Percentiles rank a stretch among this genome's conserved stretches.
These are phyloP conservation scores for Saccharum hybrid DNA, from an alignment of 202 grass and related monocot genomes.

Conservation along the genomic window DNA sequence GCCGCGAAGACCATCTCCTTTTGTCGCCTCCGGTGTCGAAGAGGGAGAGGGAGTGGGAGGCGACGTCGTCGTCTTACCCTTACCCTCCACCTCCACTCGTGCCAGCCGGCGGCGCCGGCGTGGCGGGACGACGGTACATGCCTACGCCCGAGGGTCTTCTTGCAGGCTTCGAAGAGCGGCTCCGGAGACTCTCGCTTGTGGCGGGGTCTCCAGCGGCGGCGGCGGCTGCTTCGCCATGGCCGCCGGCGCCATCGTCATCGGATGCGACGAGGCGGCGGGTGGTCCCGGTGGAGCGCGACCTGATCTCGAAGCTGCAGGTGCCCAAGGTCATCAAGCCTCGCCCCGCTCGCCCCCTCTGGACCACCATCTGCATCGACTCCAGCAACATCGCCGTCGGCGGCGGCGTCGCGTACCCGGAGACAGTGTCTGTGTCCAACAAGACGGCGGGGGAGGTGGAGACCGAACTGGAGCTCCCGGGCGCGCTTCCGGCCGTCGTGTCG, in stretches of 20 bases:
- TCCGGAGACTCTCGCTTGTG: background rate
- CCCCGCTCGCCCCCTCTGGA: constrained; percentile 39
- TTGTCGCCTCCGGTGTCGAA: background rate
- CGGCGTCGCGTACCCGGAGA: too few species aligned
- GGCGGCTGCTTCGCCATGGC: too few species aligned
- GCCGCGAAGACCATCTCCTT: constrained; percentile 3
- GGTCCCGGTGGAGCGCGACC: constrained; percentile 44
- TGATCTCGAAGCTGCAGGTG: constrained; percentile 54
- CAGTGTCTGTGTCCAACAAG: background rate
- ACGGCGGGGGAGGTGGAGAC: constrained; percentile 45
- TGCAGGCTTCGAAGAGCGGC: background rate
- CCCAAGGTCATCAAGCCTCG: constrained; percentile 44
- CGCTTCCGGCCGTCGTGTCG: constrained; percentile 56
- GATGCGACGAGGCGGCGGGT: background rate
- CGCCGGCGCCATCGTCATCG: background rate
- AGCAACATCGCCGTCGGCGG: constrained; percentile 35
- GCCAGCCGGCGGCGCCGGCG: too few species aligned
- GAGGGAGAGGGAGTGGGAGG: background rate
- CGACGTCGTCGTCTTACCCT: background rate
- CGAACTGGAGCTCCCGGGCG: constrained; percentile 48
- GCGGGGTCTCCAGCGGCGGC: background rate
- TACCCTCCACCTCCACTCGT: background rate
- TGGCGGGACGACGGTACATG: background rate
- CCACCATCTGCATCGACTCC: constrained; percentile 61
- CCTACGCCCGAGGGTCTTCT: background rate